Percentiles rank a stretch among this genome's conserved stretches.
Evolutionary conservation across 2,329 filamentous ascomycete species (phyloP).

Genomic region (Cladosporium sp.): DNA sequence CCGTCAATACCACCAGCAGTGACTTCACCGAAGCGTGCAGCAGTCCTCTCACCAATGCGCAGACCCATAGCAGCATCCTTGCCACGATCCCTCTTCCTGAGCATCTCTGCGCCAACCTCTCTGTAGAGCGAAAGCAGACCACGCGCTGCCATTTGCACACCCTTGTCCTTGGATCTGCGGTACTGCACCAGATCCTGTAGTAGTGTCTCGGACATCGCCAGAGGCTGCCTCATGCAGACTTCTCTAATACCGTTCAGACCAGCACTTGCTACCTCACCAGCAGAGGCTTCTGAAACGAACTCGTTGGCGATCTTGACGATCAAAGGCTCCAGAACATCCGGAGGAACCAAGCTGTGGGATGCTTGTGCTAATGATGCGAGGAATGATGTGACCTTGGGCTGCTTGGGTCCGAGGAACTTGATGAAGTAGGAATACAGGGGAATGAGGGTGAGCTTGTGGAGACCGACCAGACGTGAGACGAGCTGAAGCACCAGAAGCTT

Average conservation of each 20-base stretch:
- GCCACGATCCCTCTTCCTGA: constrained; percentile 86
- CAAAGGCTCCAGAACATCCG: constrained; percentile 86
- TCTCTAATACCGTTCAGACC: constrained; percentile 94
- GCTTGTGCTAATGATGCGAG: constrained; percentile 89
- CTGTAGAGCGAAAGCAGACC: constrained; percentile 87
- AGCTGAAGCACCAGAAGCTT: constrained; percentile 88
- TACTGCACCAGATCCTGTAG: constrained; percentile 95
- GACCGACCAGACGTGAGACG: constrained; percentile 83
- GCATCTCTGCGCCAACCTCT: constrained; percentile 84
- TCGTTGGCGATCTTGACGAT: constrained; percentile 97
- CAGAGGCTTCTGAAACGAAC: constrained; percentile 92
- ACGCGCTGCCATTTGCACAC: constrained; percentile 97
- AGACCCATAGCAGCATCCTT: constrained; percentile 86
- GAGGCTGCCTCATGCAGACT: constrained; percentile 84
- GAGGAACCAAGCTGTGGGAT: constrained; percentile 86
- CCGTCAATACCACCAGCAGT: constrained; percentile 82
- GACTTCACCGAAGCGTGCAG: constrained; percentile 81
- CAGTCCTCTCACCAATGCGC: constrained; percentile 70
- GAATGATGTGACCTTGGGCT: constrained; percentile 89
- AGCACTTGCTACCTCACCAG: constrained; percentile 85
- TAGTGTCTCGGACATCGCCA: constrained; percentile 96
- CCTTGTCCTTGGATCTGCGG: constrained; percentile 96
- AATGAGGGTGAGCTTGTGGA: constrained; percentile 89
- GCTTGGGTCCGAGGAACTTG: constrained; percentile 81
- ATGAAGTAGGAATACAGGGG: constrained; percentile 95